Conservation (phyloP, 805 yeast species). For the Candida andamanensis region DNA sequence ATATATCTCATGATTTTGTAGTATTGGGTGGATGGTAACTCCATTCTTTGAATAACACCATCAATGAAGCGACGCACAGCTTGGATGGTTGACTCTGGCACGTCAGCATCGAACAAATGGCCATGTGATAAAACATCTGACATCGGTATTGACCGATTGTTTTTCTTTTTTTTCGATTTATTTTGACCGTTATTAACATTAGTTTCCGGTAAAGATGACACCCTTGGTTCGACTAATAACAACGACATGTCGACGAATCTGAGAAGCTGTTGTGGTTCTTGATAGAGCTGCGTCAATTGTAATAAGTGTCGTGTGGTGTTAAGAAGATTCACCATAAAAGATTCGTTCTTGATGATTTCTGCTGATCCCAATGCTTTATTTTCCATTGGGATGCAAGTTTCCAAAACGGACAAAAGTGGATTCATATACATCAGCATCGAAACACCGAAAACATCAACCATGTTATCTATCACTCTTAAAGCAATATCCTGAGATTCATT, state of each 20-base stretch:
- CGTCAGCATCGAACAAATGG: constrained; percentile 44
- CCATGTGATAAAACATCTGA: constrained; percentile 68
- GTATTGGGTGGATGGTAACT: constrained; percentile 59
- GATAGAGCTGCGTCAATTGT: constrained; percentile 31
- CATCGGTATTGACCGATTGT: constrained; percentile 42
- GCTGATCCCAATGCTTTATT: constrained; percentile 25
- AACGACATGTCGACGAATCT: constrained; percentile 58
- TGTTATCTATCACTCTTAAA: constrained; percentile 32
- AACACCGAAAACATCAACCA: constrained; percentile 34
- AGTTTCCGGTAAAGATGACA: constrained; percentile 1
- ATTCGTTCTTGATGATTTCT: constrained; percentile 33
- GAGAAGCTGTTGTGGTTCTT: constrained; percentile 48
- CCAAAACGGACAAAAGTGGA: constrained; percentile 50
- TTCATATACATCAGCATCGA: constrained; percentile 43
- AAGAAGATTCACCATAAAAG: constrained; percentile 34
- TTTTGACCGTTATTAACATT: constrained; percentile 6
- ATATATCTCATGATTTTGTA: constrained; percentile 45
- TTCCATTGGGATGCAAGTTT: constrained; percentile 53
- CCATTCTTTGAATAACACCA: constrained; percentile 42
- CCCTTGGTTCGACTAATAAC: constrained; percentile 33
- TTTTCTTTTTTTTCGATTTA: constrained; percentile 36
- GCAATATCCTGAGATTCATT: constrained; percentile 42
- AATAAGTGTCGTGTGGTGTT: constrained; percentile 24
- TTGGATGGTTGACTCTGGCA: constrained; percentile 32
- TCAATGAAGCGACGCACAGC: constrained; percentile 44